A percentile compares a stretch with the other conserved stretches of the same genome.
Evolutionary conservation across 108 stramenopile genomes (phyloP).

Genomic region (Mediolabrus comicus): DNA sequence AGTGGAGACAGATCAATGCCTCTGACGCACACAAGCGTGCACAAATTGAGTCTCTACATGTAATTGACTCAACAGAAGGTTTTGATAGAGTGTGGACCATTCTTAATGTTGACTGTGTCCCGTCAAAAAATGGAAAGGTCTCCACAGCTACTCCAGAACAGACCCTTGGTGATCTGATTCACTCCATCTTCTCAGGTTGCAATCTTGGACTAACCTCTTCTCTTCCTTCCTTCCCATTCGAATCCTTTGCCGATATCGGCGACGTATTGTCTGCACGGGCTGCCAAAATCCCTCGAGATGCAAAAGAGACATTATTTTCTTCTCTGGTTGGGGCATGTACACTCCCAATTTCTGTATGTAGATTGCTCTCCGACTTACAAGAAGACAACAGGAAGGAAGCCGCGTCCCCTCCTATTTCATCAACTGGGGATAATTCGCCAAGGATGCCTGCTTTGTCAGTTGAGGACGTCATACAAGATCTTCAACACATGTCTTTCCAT

Average conservation of each 20-base stretch:
- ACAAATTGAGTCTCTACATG: background rate
- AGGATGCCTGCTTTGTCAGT: background rate
- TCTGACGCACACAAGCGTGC: background rate
- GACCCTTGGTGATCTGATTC: background rate
- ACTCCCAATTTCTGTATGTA: slow-evolving; percentile 7
- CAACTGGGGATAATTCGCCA: too few relatives aligned
- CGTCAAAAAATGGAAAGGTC: background rate
- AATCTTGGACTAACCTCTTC: background rate
- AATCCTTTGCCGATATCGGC: background rate
- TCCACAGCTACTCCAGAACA: background rate
- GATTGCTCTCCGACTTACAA: slow-evolving; percentile 19
- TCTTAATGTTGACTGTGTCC: background rate
- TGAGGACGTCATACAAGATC: slow-evolving; percentile 12
- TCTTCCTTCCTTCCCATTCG: background rate
- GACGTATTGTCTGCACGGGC: background rate
- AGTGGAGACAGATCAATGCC: background rate
- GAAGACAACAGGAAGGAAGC: too few relatives aligned
- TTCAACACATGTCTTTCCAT: slow-evolving; percentile 5
- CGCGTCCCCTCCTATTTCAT: too few relatives aligned
- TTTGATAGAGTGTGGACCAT: background rate
- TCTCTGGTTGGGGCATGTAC: background rate
- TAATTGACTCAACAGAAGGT: background rate
- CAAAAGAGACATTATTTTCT: background rate
- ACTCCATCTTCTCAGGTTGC: background rate
- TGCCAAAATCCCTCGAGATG: background rate